Percentiles rank a stretch among this genome's conserved stretches.
These are phyloP conservation scores for Alternaria metachromatica DNA, from an alignment of 2,329 filamentous ascomycete genomes.

Conservation along the genomic window DNA sequence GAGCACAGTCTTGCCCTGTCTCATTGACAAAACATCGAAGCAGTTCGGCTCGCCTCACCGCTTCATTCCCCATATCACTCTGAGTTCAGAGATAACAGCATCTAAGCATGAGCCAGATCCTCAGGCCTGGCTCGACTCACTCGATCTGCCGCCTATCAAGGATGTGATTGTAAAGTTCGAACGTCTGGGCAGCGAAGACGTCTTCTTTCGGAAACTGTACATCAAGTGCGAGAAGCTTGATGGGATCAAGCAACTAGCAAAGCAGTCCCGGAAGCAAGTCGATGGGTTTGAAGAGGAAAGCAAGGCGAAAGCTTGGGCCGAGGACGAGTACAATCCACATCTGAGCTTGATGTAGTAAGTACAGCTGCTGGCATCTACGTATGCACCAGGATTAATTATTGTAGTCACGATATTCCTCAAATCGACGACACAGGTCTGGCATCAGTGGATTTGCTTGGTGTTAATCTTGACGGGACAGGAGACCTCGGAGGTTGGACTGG, in stretches of 20 bases:
- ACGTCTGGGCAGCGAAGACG: conserved; percentile 41
- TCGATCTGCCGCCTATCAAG: conserved; percentile 28
- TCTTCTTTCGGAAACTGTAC: conserved; percentile 51
- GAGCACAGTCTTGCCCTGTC: conserved; percentile 33
- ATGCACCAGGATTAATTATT: neutral
- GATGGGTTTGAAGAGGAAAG: conserved; percentile 30
- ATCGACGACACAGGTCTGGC: conserved; percentile 29
- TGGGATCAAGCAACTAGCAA: conserved; percentile 37
- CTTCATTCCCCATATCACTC: conserved; percentile 53
- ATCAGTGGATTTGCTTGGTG: conserved; percentile 32
- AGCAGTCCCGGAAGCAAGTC: conserved; percentile 35
- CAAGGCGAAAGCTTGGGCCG: conserved; percentile 39
- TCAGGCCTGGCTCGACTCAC: conserved; percentile 47
- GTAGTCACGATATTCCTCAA: conserved; percentile 36
- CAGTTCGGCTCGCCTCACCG: conserved; percentile 46
- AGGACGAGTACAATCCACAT: conserved; percentile 48
- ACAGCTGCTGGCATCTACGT: conserved; percentile 17
- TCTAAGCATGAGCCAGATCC: conserved; percentile 36
- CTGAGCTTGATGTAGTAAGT: conserved; percentile 53
- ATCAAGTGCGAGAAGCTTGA: conserved; percentile 42
- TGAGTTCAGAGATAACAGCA: conserved; percentile 47
- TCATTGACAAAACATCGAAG: conserved; percentile 45
- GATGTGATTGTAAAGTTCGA: conserved; percentile 38
- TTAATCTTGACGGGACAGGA: conserved; percentile 29
- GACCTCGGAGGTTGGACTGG: conserved; percentile 42